Base-by-base conservation (phyloP, 257 asterid species). In the Galeopsis tetrahit region DNA sequence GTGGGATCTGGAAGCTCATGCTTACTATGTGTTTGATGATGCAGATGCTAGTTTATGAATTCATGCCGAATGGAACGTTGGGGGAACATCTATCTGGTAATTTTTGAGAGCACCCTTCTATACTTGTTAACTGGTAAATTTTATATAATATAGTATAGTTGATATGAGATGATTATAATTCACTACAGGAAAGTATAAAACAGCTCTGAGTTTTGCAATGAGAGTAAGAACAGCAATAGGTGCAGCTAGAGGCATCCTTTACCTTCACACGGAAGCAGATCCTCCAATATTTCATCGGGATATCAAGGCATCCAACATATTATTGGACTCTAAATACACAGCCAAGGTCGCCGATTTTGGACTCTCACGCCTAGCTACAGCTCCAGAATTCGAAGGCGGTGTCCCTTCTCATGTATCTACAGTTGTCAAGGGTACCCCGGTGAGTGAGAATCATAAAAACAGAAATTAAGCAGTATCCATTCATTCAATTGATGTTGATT, bases 211-310 rank as follows among this genome's bases (percentile, higher is more conserved):
- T 53, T 91, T 93, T 74, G 90, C 90, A 3, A 83, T 75, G 92
- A 87, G 98, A 76, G 81, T 91, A 79, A 88, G 81, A 78, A 68
- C 88, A 51, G 96, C 97, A 17, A 15, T 89, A 69, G 95, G 85
- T 75, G 86, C 98, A 28, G 88, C 96, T 10, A 91, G 83, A 81
- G 98, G 96, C 85, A 88, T 93, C 65, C 97, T 91, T 61, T 93
- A 93, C 89, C 90, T 93, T 68, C 98, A 93, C 69, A 80, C 90
- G 0, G 97, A 93, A 84, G 98, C 98, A 48, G 80, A 91, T 83
- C 98, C 98, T 69, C 98, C 98, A 56, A 89, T 93, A 84, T 89
- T 86, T 79, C 98, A 93, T 73, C 92, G 98, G 40, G 98, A 91
- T 81, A 88, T 93, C 65, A 93, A 93, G 84, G 85, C 98, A 48